phyloP scores from a whole-genome alignment of 2,329 filamentous ascomycete genomes.

The Metarhizium brunneum region DNA sequence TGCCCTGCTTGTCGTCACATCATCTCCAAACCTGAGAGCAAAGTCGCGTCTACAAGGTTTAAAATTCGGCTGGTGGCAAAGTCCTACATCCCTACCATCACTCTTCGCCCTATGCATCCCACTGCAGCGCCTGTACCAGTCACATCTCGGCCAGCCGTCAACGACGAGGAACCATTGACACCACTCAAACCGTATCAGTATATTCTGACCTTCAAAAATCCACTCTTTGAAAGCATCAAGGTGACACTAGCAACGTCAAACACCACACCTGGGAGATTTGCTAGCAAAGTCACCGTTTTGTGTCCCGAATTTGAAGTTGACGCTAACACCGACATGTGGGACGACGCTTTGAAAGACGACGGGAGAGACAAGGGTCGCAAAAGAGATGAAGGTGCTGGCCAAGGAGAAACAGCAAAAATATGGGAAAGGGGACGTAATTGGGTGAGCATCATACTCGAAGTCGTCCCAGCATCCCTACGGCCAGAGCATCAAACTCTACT shows the following conservation, averaged over 20 bases:
- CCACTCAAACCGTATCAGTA: constrained; percentile 64
- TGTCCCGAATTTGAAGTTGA: constrained; percentile 93
- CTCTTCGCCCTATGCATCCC: constrained; percentile 53
- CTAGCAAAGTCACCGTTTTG: constrained; percentile 77
- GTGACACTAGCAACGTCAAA: constrained; percentile 81
- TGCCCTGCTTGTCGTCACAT: constrained; percentile 91
- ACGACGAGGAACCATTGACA: constrained; percentile 30
- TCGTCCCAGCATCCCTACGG: constrained; percentile 56
- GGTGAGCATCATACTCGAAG: constrained; percentile 88
- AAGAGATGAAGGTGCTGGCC: constrained; percentile 32
- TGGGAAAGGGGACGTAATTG: constrained; percentile 92
- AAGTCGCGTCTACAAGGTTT: constrained; percentile 81
- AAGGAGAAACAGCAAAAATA: constrained; percentile 84
- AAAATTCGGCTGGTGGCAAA: constrained; percentile 84
- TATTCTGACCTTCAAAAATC: constrained; percentile 84
- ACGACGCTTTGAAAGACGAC: constrained; percentile 69
- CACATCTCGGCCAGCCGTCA: constrained; percentile 20
- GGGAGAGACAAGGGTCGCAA: constrained; percentile 27
- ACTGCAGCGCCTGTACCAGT: constrained; percentile 25
- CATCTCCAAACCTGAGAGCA: constrained; percentile 86
- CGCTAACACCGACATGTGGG: constrained; percentile 79
- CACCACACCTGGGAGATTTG: constrained; percentile 66
- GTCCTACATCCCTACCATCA: constrained; percentile 78
- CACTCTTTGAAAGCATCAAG: constrained; percentile 82
- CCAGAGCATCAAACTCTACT: constrained; percentile 24